Evolutionary conservation across 768 basidiomycete genomes (phyloP).

Genomic region (Termitomyces sp.): DNA sequence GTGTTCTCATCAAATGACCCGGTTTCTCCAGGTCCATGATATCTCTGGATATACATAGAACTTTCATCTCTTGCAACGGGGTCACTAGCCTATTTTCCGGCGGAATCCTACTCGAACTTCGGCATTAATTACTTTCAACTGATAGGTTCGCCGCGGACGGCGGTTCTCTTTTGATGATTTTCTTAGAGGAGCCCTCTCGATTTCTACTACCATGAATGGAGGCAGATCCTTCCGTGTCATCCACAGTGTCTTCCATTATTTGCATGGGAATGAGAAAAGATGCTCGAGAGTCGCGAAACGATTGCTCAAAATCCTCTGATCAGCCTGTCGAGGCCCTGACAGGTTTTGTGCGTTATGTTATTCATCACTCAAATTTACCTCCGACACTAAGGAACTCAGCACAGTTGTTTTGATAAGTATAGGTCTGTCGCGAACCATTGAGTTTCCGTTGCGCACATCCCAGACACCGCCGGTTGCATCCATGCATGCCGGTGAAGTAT

Average conservation of each 20-base stretch:
- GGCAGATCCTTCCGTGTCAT: background rate
- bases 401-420: background rate
- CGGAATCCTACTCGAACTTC: slow-evolving; percentile 11
- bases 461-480: background rate
- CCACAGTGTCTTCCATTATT: background rate
- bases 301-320: too few species aligned
- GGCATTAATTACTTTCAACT: background rate
- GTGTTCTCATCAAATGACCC: background rate
- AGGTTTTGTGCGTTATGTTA: background rate
- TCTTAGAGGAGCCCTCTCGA: background rate
- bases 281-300: too few species aligned
- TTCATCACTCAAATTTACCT: background rate
- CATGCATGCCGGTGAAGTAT: background rate
- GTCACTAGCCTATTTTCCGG: background rate
- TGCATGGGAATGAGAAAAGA: background rate
- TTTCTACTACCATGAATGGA: background rate
- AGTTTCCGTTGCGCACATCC: background rate
- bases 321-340: too few species aligned
- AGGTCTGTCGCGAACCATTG: background rate
- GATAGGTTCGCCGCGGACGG: background rate
- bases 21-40: too few species aligned
- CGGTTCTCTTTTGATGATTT: background rate
- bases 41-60: too few species aligned
- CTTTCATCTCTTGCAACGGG: background rate
- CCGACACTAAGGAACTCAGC: background rate